phyloP scores from a whole-genome alignment of 306 rosid genomes.

The Citrullus colocynthis region DNA sequence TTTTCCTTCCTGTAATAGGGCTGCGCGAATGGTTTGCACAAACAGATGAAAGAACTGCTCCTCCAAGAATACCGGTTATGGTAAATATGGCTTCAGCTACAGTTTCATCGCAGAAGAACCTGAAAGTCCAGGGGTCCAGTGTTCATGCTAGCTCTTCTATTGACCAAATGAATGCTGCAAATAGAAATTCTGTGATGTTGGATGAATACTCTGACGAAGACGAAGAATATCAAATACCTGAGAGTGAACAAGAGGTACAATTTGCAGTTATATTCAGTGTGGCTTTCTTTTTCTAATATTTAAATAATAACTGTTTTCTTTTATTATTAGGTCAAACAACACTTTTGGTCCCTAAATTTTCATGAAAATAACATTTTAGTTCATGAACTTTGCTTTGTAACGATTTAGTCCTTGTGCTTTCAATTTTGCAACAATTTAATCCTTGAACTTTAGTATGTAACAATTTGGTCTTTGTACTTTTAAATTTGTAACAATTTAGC shows the following conservation, averaged over 20 bases:
- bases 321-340: background rate
- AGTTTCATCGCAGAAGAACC: constrained; percentile 54
- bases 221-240: constrained; percentile 87
- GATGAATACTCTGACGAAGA: constrained; percentile 98
- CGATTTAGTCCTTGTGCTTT: too few species aligned
- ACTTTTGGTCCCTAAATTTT: too few species aligned
- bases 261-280: background rate
- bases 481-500: too few species aligned
- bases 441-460: too few species aligned
- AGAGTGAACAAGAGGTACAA: constrained; percentile 74
- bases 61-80: constrained; percentile 96
- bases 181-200: constrained; percentile 71
- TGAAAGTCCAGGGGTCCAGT: constrained; percentile 45
- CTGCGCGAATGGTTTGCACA: constrained; percentile 95
- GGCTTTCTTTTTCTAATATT: background rate
- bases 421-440: too few species aligned
- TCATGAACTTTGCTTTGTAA: too few species aligned
- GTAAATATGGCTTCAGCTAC: constrained; percentile 94
- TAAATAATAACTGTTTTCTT: background rate
- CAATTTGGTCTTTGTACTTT: too few species aligned
- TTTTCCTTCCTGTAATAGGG: constrained; percentile 29
- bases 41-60: constrained; percentile 89
- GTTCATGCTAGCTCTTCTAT: constrained; percentile 23
- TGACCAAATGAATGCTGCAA: constrained; percentile 54
- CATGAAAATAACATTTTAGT: too few species aligned